Evolutionary conservation across 1,284 basidiomycete species (phyloP).

Genomic region (Cystobasidium sp.): DNA sequence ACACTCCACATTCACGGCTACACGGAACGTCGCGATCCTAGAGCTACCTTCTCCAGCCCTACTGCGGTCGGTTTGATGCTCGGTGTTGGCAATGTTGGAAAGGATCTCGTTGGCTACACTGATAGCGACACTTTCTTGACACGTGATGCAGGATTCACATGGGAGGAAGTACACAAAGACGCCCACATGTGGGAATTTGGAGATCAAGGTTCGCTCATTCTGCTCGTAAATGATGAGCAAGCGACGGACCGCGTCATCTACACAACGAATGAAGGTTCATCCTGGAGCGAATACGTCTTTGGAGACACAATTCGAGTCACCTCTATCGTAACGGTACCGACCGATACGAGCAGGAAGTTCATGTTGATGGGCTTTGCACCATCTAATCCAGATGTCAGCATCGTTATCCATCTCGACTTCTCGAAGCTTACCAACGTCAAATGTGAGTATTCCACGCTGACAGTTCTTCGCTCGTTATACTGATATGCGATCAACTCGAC

Average conservation of each 20-base stretch:
- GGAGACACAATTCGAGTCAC: slow-evolving; percentile 75
- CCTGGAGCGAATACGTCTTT: slow-evolving; percentile 88
- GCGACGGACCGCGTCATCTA: slow-evolving; percentile 87
- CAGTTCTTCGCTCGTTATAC: slow-evolving; percentile 6
- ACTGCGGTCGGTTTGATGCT: slow-evolving; percentile 90
- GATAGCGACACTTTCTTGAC: slow-evolving; percentile 95
- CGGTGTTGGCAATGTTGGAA: slow-evolving; percentile 96
- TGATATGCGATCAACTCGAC: slow-evolving; percentile 43
- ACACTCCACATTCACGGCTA: slow-evolving; percentile 91
- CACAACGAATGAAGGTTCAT: slow-evolving; percentile 82
- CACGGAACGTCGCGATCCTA: slow-evolving; percentile 86
- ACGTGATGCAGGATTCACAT: slow-evolving; percentile 94
- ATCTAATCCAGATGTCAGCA: slow-evolving; percentile 62
- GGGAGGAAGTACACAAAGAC: slow-evolving; percentile 98
- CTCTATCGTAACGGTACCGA: slow-evolving; percentile 83
- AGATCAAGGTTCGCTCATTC: slow-evolving; percentile 89
- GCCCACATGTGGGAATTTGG: slow-evolving; percentile 98
- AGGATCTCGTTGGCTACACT: slow-evolving; percentile 75
- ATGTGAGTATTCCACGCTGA: slow-evolving; percentile 65
- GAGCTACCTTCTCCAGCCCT: slow-evolving; percentile 89
- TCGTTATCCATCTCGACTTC: slow-evolving; percentile 89
- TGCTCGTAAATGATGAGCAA: slow-evolving; percentile 94
- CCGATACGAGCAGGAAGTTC: slow-evolving; percentile 88
- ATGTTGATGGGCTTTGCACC: slow-evolving; percentile 76
- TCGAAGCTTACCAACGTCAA: slow-evolving; percentile 71